Percentiles rank a stretch among this genome's conserved stretches.
Conservation (phyloP, 768 basidiomycete genomes). For the Pisolithus orientalis region DNA sequence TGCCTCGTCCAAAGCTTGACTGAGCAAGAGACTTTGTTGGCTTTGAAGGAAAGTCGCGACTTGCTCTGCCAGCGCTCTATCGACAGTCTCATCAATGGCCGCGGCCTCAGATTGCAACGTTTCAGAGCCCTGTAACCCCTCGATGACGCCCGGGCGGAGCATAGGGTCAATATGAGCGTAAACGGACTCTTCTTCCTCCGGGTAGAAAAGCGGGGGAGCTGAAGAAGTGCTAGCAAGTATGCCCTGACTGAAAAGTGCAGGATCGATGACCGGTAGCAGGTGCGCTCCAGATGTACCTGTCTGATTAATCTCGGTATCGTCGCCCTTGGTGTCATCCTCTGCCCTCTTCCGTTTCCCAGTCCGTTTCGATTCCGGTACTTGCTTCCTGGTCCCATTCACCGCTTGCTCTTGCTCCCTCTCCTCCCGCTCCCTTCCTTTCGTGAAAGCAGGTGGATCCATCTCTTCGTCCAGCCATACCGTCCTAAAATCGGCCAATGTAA, state of each 20-base stretch:
- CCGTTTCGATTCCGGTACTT: slow-evolving; percentile 25
- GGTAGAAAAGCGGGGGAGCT: slow-evolving; percentile 35
- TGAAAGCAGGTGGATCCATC: slow-evolving; percentile 88
- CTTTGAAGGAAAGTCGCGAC: slow-evolving; percentile 61
- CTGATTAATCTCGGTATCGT: slow-evolving; percentile 12
- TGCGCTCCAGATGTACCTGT: slow-evolving; percentile 13
- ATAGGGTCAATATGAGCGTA: slow-evolving; percentile 53
- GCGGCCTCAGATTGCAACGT: slow-evolving; percentile 19
- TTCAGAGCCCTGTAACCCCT: slow-evolving; percentile 5
- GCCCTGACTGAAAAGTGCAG: slow-evolving; percentile 55
- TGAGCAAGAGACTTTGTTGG: slow-evolving; percentile 51
- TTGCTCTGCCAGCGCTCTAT: slow-evolving; percentile 61
- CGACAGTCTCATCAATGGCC: slow-evolving; percentile 54
- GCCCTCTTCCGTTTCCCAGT: slow-evolving; percentile 35
- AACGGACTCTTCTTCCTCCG: slow-evolving; percentile 34
- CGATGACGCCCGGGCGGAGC: slow-evolving; percentile 30
- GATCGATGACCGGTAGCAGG: slow-evolving; percentile 40
- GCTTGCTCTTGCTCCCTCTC: slow-evolving; percentile 43
- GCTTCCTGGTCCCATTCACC: slow-evolving; percentile 27
- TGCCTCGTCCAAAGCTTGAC: slow-evolving; percentile 59
- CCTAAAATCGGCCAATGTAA: slow-evolving; percentile 87
- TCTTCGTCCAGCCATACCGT: slow-evolving; percentile 89
- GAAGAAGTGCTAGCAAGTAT: slow-evolving; percentile 54
- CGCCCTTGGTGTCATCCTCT: slow-evolving; percentile 32
- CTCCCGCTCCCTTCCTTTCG: slow-evolving; percentile 67